A percentile compares a stretch with the other conserved stretches of the same genome.
phyloP scores from a whole-genome alignment of 2,329 filamentous ascomycete genomes.

The Monosporascus sp. region DNA sequence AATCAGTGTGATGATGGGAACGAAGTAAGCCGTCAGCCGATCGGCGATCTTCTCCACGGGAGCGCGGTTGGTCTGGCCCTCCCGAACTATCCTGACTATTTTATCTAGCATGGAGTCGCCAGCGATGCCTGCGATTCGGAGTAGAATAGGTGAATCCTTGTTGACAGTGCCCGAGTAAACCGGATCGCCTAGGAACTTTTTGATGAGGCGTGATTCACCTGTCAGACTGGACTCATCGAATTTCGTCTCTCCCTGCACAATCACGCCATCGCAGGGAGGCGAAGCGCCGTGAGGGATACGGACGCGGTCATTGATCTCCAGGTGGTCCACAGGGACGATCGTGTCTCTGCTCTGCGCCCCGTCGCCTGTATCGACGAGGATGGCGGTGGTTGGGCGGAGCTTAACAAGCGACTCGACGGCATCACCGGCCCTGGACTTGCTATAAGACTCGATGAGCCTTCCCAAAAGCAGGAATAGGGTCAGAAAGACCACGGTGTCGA shows the following conservation, averaged over 20 bases:
- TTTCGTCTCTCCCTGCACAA: constrained; percentile 56
- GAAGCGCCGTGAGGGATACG: constrained; percentile 73
- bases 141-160: constrained; percentile 55
- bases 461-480: constrained; percentile 78
- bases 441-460: constrained; percentile 79
- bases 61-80: constrained; percentile 70
- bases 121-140: constrained; percentile 58
- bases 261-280: constrained; percentile 73
- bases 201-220: constrained; percentile 64
- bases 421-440: constrained; percentile 84
- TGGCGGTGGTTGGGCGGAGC: constrained; percentile 70
- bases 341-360: constrained; percentile 32
- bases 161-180: constrained; percentile 74
- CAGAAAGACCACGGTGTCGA: constrained; percentile 88
- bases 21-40: constrained; percentile 68
- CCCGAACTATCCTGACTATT: constrained; percentile 70
- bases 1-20: constrained; percentile 64
- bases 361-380: constrained; percentile 52
- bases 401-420: constrained; percentile 76
- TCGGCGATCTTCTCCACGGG: constrained; percentile 73
- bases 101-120: constrained; percentile 74
- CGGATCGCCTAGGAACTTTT: constrained; percentile 56
- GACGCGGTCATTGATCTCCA: constrained; percentile 71
- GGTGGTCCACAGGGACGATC: constrained; percentile 55
- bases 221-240: constrained; percentile 93